Evolutionary conservation across 2,329 filamentous ascomycete genomes (phyloP).

Genomic region (Fusarium sambucinum): DNA sequence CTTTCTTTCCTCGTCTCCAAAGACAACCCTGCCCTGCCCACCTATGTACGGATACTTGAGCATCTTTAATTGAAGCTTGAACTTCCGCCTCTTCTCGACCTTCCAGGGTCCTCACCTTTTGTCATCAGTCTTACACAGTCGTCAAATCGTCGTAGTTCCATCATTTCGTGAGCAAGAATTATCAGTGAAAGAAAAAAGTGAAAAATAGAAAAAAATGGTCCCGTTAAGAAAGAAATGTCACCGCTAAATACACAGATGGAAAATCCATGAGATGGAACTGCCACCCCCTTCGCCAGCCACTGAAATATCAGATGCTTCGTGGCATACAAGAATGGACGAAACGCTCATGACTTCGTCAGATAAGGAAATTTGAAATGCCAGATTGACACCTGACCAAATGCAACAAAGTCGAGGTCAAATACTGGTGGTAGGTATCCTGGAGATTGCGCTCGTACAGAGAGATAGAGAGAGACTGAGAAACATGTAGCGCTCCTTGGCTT

Average conservation of each 20-base stretch:
- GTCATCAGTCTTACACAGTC: constrained; percentile 36
- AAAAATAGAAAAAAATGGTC: constrained; percentile 23
- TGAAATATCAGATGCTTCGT: constrained; percentile 45
- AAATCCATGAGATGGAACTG: constrained; percentile 43
- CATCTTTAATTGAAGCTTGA: neutral
- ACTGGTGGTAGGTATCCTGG: constrained; percentile 51
- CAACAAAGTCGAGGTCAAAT: constrained; percentile 40
- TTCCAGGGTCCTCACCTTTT: constrained; percentile 18
- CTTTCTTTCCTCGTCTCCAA: constrained; percentile 2
- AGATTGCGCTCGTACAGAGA: constrained; percentile 47
- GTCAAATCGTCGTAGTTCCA: constrained; percentile 24
- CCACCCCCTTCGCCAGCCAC: constrained; percentile 41
- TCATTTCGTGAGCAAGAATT: constrained; percentile 36
- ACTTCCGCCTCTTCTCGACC: constrained; percentile 3
- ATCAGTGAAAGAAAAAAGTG: constrained; percentile 33
- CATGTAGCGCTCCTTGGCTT: constrained; percentile 45
- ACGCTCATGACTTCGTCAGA: constrained; percentile 47
- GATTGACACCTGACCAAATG: constrained; percentile 42
- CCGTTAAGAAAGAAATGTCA: constrained; percentile 42
- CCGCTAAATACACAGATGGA: constrained; percentile 46
- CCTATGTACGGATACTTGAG: constrained; percentile 3
- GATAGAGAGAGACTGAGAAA: constrained; percentile 43
- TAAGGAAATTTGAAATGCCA: constrained; percentile 45
- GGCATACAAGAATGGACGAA: constrained; percentile 42
- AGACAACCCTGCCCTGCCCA: neutral